Conservation (phyloP, 352 stramenopile genomes). For the Phytophthora hybrid region DNA sequence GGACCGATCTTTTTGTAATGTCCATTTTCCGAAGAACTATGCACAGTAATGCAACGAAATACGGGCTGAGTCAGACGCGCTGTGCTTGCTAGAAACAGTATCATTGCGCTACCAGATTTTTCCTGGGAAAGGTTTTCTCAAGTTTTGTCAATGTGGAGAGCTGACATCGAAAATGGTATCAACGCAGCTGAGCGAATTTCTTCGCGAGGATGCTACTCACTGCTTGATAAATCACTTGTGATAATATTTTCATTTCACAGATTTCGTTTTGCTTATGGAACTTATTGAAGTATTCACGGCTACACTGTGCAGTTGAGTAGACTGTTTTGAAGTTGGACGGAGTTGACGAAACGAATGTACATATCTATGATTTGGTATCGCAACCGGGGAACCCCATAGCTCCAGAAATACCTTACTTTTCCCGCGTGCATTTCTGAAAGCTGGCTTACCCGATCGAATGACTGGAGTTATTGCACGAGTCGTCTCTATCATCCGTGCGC, state of each 20-base stretch:
- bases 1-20: constrained; percentile 9
- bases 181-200: background rate
- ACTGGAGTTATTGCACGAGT: background rate
- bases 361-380: constrained; percentile 19
- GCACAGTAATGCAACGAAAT: background rate
- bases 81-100: background rate
- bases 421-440: too few relatives aligned
- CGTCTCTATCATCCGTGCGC: constrained; percentile 4
- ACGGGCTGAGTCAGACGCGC: background rate
- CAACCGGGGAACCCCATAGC: too few relatives aligned
- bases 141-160: too few relatives aligned
- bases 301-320: constrained; percentile 32
- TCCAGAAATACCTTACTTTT: too few relatives aligned
- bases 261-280: constrained; percentile 43
- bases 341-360: too few relatives aligned
- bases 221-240: constrained; percentile 28
- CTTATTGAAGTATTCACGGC: constrained; percentile 44
- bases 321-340: constrained; percentile 1
- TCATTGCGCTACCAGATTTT: too few relatives aligned
- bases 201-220: constrained; percentile 1
- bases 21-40: too few relatives aligned
- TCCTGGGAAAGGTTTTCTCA: too few relatives aligned
- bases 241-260: constrained; percentile 42
- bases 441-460: background rate
- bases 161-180: background rate